phyloP scores from a whole-genome alignment of 345 rosid genomes.

The Jatropha curcas region DNA sequence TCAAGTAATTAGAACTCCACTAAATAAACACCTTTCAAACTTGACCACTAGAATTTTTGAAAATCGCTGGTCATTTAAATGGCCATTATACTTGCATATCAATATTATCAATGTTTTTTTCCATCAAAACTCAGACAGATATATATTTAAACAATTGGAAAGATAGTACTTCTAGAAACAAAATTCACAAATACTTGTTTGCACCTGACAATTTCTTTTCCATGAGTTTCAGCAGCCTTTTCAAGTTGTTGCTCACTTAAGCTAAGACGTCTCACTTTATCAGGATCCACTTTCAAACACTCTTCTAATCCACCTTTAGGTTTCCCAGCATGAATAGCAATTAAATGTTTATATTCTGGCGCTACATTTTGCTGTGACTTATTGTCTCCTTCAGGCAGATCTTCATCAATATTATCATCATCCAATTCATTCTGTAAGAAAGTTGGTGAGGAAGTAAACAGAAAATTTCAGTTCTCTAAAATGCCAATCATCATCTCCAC shows the following conservation, averaged over 20 bases:
- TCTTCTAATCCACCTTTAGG: constrained; percentile 52
- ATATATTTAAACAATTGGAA: not conserved
- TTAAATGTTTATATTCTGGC: constrained; percentile 48
- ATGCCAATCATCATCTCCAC: not conserved
- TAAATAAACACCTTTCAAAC: constrained; percentile 1
- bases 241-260: constrained; percentile 63
- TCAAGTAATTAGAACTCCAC: not conserved
- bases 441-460: constrained; percentile 14
- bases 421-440: constrained; percentile 43
- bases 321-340: constrained; percentile 59
- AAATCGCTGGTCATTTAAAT: not conserved
- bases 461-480: constrained; percentile 11
- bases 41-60: not conserved
- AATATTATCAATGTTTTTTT: not conserved
- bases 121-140: not conserved
- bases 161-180: not conserved
- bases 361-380: constrained; percentile 16
- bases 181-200: not conserved
- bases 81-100: not conserved
- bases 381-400: constrained; percentile 15
- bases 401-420: constrained; percentile 31
- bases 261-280: constrained; percentile 61
- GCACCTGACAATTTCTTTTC: constrained; percentile 60
- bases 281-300: constrained; percentile 45
- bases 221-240: constrained; percentile 52